Conservation (phyloP, 139 green algal genomes). For the Closterium sp. region DNA sequence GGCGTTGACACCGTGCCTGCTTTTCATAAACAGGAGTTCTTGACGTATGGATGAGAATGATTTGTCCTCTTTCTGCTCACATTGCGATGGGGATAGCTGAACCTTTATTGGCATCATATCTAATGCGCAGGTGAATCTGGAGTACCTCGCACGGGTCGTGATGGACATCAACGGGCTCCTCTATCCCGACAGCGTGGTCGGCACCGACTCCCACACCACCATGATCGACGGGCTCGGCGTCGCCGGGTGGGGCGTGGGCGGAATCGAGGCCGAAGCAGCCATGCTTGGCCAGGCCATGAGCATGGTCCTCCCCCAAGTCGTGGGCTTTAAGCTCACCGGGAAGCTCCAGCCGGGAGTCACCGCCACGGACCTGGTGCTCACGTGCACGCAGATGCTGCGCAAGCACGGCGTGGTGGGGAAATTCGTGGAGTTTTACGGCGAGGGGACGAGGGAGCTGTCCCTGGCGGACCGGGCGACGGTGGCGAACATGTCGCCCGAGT, state of each 20-base stretch:
- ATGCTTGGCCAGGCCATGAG: conserved; percentile 52
- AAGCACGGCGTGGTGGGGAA: conserved; percentile 46
- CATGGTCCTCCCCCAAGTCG: conserved; percentile 40
- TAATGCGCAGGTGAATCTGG: conserved; percentile 42
- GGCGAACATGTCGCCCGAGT: conserved; percentile 52
- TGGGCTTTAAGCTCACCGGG: conserved; percentile 42
- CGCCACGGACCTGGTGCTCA: conserved; percentile 47
- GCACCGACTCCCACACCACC: conserved; percentile 55
- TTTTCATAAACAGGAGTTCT: no score
- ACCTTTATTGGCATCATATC: neutral
- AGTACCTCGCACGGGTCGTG: conserved; percentile 53
- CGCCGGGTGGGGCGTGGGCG: conserved; percentile 50
- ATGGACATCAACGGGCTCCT: conserved; percentile 36
- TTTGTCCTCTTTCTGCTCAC: neutral
- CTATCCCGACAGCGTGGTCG: conserved; percentile 47
- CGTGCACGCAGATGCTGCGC: conserved; percentile 35
- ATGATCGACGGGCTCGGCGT: conserved; percentile 55
- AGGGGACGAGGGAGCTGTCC: conserved; percentile 35
- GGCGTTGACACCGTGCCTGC: no score
- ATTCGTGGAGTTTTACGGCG: conserved; percentile 49
- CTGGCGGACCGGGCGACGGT: conserved; percentile 50
- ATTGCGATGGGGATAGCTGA: neutral
- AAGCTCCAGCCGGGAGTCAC: conserved; percentile 23
- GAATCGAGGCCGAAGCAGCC: conserved; percentile 53
- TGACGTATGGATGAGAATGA: neutral